Evolutionary conservation across 495 filamentous ascomycete genomes (phyloP), one percentile per base, ranked within the genome.

Genomic region (Aspergillus homomorphus): DNA sequence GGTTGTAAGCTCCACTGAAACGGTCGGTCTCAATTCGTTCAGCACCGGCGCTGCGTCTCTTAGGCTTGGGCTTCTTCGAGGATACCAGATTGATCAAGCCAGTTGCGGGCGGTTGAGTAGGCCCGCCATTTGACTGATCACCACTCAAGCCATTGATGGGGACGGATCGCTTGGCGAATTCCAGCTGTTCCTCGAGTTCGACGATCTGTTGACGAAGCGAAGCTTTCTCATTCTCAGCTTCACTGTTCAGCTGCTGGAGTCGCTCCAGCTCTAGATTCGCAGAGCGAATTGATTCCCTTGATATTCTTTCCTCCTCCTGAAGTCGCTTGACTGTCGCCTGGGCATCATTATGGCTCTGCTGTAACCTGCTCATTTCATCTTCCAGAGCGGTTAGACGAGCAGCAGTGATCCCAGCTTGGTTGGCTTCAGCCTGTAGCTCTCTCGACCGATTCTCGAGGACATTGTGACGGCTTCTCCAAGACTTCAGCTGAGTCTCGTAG

Each of bases 11-110:
- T 46, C 83, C 88, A 73, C 90, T 94, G 76, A 92, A 93, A 58
- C 92, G 84, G 72, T 96, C 91, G 59, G 86, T 80, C 15, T 91
- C 86, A 64, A 88, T 84, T 60, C 82, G 86, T 68, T 96, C 92
- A n/a, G 89, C 87, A 30, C 94, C 94, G 51, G 91, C 94, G 72
- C 94, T 98, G 49, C 95, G 84, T 68, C 94, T 77, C 79, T 98
- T 96, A 9, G 94, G 93, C 78, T 96, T 97, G 33, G 93, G 91
- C 79, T 96, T 97, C 84, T 98, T 99, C 20, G 91, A 90, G 14
- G 92, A 90, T 16, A 99, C 94, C 48, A 99, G 78, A 68, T 98
- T 98, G 78, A 99, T 97, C 54, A 99, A 82, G 53, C 91, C 91
- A 56, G 80, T 87, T 2, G 83, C 76, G 57, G 87, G 82, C 21